These are phyloP conservation scores for Penicillium sp. DNA, from an alignment of 2,329 filamentous ascomycete genomes.

Conservation along the genomic window DNA sequence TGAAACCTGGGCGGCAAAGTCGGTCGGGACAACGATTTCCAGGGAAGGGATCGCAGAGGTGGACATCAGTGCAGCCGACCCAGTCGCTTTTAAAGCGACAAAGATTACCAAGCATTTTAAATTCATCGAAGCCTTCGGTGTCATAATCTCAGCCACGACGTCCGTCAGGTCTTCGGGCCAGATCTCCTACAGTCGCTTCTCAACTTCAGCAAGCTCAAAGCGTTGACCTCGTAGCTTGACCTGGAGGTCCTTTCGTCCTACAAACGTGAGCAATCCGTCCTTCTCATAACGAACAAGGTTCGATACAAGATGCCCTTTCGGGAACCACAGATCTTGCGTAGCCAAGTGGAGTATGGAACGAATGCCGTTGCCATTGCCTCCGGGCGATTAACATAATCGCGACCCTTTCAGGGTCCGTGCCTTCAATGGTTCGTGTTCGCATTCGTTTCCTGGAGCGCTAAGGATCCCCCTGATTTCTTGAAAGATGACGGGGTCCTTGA, in stretches of 20 bases:
- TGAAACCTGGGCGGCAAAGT: not conserved
- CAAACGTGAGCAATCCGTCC: constrained; percentile 15
- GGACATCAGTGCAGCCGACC: not conserved
- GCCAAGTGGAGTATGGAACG: not conserved
- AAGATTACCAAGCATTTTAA: constrained; percentile 6
- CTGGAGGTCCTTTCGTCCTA: constrained; percentile 21
- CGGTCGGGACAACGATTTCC: not conserved
- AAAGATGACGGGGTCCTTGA: not conserved
- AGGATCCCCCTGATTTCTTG: not conserved
- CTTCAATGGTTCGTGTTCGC: not conserved
- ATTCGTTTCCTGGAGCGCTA: not conserved
- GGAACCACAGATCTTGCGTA: not conserved
- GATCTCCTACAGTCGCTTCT: constrained; percentile 3
- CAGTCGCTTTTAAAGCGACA: not conserved
- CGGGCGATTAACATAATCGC: not conserved
- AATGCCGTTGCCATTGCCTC: not conserved
- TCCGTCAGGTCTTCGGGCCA: not conserved
- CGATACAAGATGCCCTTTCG: not conserved
- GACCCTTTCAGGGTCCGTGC: not conserved
- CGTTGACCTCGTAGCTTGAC: constrained; percentile 22
- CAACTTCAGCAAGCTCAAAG: constrained; percentile 15
- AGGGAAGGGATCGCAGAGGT: not conserved
- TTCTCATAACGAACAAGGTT: constrained; percentile 24
- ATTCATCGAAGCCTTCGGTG: not conserved
- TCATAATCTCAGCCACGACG: not conserved